These are phyloP conservation scores for Nitzschia palea DNA, from an alignment of 108 stramenopile species.

Conservation along the genomic window DNA sequence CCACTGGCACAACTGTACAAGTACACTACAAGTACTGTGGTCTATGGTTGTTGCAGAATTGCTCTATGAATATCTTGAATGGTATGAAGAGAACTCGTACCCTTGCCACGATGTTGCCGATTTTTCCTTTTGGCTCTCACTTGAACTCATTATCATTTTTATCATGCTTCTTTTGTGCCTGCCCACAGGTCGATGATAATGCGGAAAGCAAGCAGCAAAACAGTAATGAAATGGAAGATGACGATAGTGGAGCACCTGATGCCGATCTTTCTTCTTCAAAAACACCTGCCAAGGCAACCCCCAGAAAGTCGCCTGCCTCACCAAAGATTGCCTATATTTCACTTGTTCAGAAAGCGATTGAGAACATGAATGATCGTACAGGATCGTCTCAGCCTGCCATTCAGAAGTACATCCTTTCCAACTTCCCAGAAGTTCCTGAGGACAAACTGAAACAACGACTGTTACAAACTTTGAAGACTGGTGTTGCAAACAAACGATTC, in stretches of 20 bases:
- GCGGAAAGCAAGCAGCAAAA: background rate
- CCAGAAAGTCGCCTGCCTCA: slow-evolving; percentile 13
- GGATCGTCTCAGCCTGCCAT: slow-evolving; percentile 72
- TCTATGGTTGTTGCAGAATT: no score
- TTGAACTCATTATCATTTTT: no score
- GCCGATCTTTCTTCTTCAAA: no score
- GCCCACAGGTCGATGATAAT: background rate
- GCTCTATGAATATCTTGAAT: no score
- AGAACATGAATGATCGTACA: slow-evolving; percentile 70
- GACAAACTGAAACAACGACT: slow-evolving; percentile 57
- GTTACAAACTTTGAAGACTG: slow-evolving; percentile 60
- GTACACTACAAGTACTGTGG: no score
- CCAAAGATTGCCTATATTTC: slow-evolving; percentile 52
- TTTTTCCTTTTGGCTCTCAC: no score
- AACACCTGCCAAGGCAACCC: slow-evolving; percentile 11
- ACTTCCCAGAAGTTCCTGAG: slow-evolving; percentile 39
- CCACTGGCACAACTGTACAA: no score
- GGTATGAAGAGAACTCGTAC: no score
- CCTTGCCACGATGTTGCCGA: no score
- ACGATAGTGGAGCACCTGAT: background rate
- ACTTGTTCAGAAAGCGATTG: slow-evolving; percentile 71
- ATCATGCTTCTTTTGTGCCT: background rate
- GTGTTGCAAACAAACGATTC: slow-evolving; percentile 63
- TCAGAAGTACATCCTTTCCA: slow-evolving; percentile 63
- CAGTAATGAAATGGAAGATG: background rate